Base-by-base conservation (phyloP, 1,284 basidiomycete species). In the Sanghuangporus sanghuang region DNA sequence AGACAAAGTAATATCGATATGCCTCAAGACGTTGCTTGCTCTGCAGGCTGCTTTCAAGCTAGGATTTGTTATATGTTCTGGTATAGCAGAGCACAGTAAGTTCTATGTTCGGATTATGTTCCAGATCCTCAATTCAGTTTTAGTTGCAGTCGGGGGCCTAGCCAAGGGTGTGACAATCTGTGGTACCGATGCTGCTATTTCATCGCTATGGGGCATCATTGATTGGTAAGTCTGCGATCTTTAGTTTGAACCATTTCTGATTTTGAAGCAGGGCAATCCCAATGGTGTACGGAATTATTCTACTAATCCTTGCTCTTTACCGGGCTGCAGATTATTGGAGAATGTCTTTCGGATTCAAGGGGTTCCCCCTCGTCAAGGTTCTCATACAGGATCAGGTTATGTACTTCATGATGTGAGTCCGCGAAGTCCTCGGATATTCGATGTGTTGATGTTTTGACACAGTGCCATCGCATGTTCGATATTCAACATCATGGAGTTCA, bases 351-450 rank as follows among this genome's bases (percentile, higher is more conserved):
- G 23, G 39, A 42, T 50, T 49, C 23, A 48, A 39, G 23, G 58
- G 58, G 14, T 50, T 36, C 11, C 1, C 46, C 4, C 58, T 60
- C 35, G 48, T 60, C 12, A 48, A 50, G 21, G 58, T 60, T 18
- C 44, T 60, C 9, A 60, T 60, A 4, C 42, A 42, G n/a, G 58
- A 60, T 49, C 58, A 60, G 50, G 16, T 49, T 7, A 50, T 60
- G 18, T 52, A 52, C 27, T 52, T 18, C 21, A 12, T 23, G 12
- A 12, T 52, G 49, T 52, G 21, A 16, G 49, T 52, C 48, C 27
- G 8, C 49, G 12, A 52, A 9, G 14, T 52, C 27, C 12, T 23
- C 49, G 12, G 4, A 35, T 52, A 23, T 23, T 18, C 14, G 18
- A 5, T 18, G 18, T 36, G 38, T 27, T n/a, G 18, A 23, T 23